Conservation (phyloP, 2,329 filamentous ascomycete genomes). For the Xylaria digitata region DNA sequence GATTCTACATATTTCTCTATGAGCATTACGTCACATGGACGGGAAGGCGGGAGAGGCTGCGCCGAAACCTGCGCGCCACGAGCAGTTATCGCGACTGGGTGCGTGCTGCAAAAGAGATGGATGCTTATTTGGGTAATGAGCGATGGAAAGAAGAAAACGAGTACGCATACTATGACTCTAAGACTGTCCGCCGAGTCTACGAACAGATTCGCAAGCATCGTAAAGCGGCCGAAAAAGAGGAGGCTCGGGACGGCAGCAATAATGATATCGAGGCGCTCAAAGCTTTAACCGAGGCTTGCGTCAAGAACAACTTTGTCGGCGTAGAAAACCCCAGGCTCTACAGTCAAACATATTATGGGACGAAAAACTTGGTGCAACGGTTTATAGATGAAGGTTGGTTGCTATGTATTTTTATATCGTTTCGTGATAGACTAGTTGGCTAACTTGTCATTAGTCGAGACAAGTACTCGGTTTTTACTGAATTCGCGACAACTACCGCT, state of each 20-base stretch:
- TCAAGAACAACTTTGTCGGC: constrained; percentile 97
- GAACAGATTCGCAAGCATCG: constrained; percentile 77
- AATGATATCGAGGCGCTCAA: constrained; percentile 79
- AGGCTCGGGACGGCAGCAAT: constrained; percentile 53
- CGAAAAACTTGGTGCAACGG: constrained; percentile 91
- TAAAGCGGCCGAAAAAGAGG: constrained; percentile 65
- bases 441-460: constrained; percentile 64
- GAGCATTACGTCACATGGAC: constrained; percentile 93
- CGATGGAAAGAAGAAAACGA: constrained; percentile 82
- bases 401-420: constrained; percentile 11
- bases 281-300: constrained; percentile 83
- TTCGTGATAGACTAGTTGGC: neutral
- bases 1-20: constrained; percentile 91
- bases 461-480: constrained; percentile 73
- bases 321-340: constrained; percentile 95
- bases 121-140: constrained; percentile 82
- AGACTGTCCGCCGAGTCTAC: constrained; percentile 81
- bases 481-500: constrained; percentile 73
- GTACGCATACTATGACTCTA: constrained; percentile 87
- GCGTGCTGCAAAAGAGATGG: constrained; percentile 79
- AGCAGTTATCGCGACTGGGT: constrained; percentile 87
- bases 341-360: constrained; percentile 96
- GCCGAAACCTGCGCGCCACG: constrained; percentile 76
- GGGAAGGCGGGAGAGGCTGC: constrained; percentile 77
- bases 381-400: constrained; percentile 83